These are phyloP conservation scores for Metarhizium guizhouense DNA, from an alignment of 2,329 filamentous ascomycete species.

Conservation along the genomic window DNA sequence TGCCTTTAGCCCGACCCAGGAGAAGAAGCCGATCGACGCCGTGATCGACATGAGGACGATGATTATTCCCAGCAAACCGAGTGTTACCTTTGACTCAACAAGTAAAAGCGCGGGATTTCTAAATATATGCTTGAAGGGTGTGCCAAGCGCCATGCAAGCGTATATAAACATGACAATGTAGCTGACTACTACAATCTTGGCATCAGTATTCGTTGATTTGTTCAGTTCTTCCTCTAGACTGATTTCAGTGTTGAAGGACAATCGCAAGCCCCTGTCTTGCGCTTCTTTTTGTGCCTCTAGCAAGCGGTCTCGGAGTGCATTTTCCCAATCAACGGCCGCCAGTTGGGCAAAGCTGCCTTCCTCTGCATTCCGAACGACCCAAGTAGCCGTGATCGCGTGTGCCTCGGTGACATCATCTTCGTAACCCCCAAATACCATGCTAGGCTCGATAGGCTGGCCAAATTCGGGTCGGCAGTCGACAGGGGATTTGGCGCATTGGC, in stretches of 20 bases:
- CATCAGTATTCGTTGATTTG: slow-evolving; percentile 96
- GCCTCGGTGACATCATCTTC: slow-evolving; percentile 61
- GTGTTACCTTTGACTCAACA: slow-evolving; percentile 92
- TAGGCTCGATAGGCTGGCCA: slow-evolving; percentile 77
- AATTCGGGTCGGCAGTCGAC: slow-evolving; percentile 83
- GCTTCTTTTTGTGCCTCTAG: slow-evolving; percentile 77
- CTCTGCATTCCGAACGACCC: slow-evolving; percentile 83
- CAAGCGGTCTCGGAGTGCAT: slow-evolving; percentile 63
- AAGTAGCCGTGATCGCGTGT: slow-evolving; percentile 77
- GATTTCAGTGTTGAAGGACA: slow-evolving; percentile 93
- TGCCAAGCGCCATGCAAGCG: slow-evolving; percentile 84
- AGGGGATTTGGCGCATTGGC: slow-evolving; percentile 67
- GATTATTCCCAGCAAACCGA: slow-evolving; percentile 87
- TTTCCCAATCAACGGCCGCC: slow-evolving; percentile 83
- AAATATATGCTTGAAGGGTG: slow-evolving; percentile 69
- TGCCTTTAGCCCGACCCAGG: slow-evolving; percentile 82
- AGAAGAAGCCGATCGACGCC: slow-evolving; percentile 90
- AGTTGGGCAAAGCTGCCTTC: slow-evolving; percentile 64
- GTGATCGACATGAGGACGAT: slow-evolving; percentile 98
- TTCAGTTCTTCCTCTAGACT: slow-evolving; percentile 93
- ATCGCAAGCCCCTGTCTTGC: slow-evolving; percentile 61
- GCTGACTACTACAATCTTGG: slow-evolving; percentile 91
- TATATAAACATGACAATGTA: slow-evolving; percentile 99
- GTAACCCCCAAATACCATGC: slow-evolving; percentile 79
- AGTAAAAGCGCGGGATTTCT: slow-evolving; percentile 75